These are phyloP conservation scores for Fusarium avenaceum DNA, from an alignment of 2,329 filamentous ascomycete genomes.

Conservation along the genomic window DNA sequence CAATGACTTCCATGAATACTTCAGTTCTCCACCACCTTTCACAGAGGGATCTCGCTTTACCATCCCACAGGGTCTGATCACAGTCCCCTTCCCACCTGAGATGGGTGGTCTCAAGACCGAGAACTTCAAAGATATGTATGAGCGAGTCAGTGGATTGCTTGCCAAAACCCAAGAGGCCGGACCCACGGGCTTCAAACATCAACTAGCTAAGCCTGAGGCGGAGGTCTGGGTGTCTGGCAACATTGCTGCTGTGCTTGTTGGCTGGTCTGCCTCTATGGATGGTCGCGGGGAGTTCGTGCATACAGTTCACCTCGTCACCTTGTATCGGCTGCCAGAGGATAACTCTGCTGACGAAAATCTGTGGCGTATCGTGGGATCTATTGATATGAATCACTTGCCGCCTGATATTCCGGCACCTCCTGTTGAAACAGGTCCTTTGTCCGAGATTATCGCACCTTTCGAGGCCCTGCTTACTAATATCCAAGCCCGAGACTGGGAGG, in stretches of 20 bases:
- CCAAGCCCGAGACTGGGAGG: background rate
- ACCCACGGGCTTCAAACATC: background rate
- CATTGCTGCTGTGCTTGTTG: conserved; percentile 7
- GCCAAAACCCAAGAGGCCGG: conserved; percentile 5
- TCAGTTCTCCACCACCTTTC: background rate
- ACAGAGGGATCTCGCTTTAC: background rate
- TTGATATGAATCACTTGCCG: conserved; percentile 1
- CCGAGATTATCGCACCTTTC: background rate
- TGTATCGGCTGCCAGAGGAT: background rate
- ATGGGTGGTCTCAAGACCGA: conserved; percentile 10
- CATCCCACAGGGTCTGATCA: background rate
- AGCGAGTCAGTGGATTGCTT: conserved; percentile 6
- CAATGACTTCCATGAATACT: background rate
- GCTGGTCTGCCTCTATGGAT: conserved; percentile 2
- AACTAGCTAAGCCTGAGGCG: background rate
- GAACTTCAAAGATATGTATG: background rate
- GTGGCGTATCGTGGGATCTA: background rate
- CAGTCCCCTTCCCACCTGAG: background rate
- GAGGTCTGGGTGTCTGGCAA: background rate
- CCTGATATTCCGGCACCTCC: background rate
- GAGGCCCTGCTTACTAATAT: background rate
- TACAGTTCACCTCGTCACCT: background rate
- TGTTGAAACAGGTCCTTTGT: background rate
- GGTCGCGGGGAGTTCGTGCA: background rate
- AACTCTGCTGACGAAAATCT: background rate